Conservation (phyloP, 768 basidiomycete species). For the Mycena kentingensis region DNA sequence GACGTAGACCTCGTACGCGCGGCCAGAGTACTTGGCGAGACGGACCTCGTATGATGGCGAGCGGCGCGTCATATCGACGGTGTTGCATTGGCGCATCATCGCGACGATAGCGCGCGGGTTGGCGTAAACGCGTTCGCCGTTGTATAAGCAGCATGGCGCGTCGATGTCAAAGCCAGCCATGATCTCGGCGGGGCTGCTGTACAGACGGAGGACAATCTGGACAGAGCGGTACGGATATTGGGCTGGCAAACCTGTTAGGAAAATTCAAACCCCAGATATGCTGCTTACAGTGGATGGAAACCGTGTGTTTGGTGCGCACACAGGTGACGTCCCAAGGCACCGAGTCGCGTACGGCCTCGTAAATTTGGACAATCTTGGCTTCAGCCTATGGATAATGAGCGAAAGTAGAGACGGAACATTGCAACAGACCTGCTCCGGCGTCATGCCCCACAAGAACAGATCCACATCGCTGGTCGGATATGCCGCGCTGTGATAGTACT, state of each 20-base stretch:
- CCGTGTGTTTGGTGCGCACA: slow-evolving; percentile 64
- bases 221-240: slow-evolving; percentile 71
- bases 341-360: slow-evolving; percentile 64
- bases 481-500: slow-evolving; percentile 54
- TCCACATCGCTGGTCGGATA: slow-evolving; percentile 68
- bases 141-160: slow-evolving; percentile 59
- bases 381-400: slow-evolving; percentile 46
- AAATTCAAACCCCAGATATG: neutral
- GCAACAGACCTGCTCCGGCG: slow-evolving; percentile 47
- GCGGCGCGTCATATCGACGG: slow-evolving; percentile 60
- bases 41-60: slow-evolving; percentile 68
- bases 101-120: slow-evolving; percentile 61
- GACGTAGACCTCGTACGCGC: slow-evolving; percentile 60
- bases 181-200: slow-evolving; percentile 63
- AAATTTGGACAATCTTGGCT: slow-evolving; percentile 57
- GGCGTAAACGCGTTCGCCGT: slow-evolving; percentile 56
- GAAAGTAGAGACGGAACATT: neutral
- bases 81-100: slow-evolving; percentile 69
- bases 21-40: slow-evolving; percentile 56
- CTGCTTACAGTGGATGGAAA: slow-evolving; percentile 60
- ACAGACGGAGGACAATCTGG: slow-evolving; percentile 66
- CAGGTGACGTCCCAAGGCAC: slow-evolving; percentile 72
- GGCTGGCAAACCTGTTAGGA: slow-evolving; percentile 33
- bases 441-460: slow-evolving; percentile 62
- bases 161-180: slow-evolving; percentile 71